Conservation (phyloP, 164 flowering plant genomes). For the Magnolia changhungtana region DNA sequence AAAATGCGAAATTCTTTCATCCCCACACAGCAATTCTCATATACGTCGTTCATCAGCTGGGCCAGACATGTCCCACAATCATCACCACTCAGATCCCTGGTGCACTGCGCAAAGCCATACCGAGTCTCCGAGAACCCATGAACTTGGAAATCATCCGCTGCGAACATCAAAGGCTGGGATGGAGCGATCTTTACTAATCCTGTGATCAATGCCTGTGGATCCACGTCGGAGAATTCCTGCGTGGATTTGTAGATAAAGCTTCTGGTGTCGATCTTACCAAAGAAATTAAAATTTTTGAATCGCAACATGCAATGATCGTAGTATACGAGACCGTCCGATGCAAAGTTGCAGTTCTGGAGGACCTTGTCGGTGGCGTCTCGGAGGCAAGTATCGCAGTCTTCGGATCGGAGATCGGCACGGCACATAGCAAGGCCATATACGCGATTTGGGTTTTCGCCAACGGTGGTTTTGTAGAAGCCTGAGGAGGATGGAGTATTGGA, state of each 20-base stretch:
- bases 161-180: neutral
- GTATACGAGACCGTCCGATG: neutral
- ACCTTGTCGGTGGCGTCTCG: neutral
- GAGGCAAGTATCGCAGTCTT: neutral
- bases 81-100: neutral
- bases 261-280: neutral
- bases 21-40: neutral
- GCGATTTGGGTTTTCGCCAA: neutral
- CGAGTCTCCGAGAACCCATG: neutral
- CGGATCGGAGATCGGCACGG: neutral
- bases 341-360: neutral
- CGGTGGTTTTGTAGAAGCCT: neutral
- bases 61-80: neutral
- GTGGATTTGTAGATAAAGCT: neutral
- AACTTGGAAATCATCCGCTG: neutral
- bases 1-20: neutral
- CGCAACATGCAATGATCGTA: neutral
- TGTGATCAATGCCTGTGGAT: neutral
- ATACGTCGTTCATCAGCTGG: neutral
- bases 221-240: neutral
- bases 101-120: neutral
- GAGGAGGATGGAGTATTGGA: neutral
- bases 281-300: neutral
- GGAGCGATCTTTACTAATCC: neutral
- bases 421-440: slow-evolving; percentile 1